Base-by-base conservation (phyloP, 73 alveolate genomes). In the Paramecium sonneborni region DNA sequence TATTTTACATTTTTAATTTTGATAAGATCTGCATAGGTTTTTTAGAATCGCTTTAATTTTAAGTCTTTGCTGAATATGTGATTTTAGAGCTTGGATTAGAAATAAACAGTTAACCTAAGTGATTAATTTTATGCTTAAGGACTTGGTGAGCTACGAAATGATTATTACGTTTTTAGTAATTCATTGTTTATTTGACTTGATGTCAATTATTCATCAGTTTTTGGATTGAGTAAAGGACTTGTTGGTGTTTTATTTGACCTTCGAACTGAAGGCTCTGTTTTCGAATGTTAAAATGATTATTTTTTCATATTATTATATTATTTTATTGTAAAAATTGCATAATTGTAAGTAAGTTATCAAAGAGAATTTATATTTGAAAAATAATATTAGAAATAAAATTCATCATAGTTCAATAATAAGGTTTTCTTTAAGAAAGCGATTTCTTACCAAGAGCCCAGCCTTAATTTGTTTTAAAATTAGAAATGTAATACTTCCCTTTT, bases 371-470 rank as follows among this genome's bases (percentile, higher is more conserved):
- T 30, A 52, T 18, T 52, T 52, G 23, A 18, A 15, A 52, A 52
- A n/a, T n/a, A 52, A 3, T 3, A n/a, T 52, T 52, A 52, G 68
- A 52, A 52, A 52, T 52, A n/a, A 15, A 52, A 52, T 52, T 52
- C 15, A 15, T 52, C 12, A 52, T 52, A 18, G 15, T n/a, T 52
- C 68, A 72, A 79, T 79, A 79, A 79, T 43, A 39, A 79, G 76
- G 76, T 24, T 79, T 30, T 79, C 90, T 39, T 24, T 79, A 5
- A 24, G 69, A 24, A 20, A 79, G 32, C 6, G 90, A 79, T 79
- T 79, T 79, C 15, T 38, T 24, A 24, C 90, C 90, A 24, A 79
- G 30, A 79, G 48, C 74, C 69, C 69, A 79, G 1, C 90, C 90
- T 18, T 43, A 6, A 30, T 44, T 79, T 23, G 90, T 79, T 79